These are phyloP conservation scores for Lactarius indigo DNA, from an alignment of 768 basidiomycete genomes.

Conservation along the genomic window DNA sequence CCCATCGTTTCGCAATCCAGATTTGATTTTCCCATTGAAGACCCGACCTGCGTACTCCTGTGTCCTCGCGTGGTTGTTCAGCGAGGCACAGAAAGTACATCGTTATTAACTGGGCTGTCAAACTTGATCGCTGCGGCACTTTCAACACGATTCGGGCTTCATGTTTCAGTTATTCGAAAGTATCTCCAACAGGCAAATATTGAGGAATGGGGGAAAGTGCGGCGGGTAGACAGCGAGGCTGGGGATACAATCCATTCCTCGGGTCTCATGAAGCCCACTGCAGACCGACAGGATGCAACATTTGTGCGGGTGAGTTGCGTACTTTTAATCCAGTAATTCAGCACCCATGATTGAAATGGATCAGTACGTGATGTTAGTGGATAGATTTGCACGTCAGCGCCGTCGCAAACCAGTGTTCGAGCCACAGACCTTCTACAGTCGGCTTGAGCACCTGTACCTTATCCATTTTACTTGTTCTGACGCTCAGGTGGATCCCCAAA, in stretches of 20 bases:
- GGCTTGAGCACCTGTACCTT: background rate
- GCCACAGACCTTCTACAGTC: background rate
- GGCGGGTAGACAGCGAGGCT: background rate
- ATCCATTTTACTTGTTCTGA: background rate
- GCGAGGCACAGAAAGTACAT: background rate
- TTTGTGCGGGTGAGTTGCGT: background rate
- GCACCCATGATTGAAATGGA: background rate
- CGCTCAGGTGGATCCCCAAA: background rate
- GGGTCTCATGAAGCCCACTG: background rate
- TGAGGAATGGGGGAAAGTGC: background rate
- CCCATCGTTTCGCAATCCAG: background rate
- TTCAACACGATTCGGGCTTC: background rate
- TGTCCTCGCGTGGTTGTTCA: background rate
- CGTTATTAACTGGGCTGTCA: background rate
- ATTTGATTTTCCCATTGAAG: background rate
- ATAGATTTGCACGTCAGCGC: background rate
- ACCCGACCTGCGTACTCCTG: background rate
- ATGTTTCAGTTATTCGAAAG: background rate
- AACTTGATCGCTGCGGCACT: background rate
- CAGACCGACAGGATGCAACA: background rate
- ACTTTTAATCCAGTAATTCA: background rate
- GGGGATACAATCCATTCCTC: background rate
- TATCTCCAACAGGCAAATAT: background rate
- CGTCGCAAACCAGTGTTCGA: background rate
- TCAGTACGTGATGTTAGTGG: background rate